These are phyloP conservation scores for Salvia sclarea DNA, from an alignment of 305 asterid species.

Conservation along the genomic window DNA sequence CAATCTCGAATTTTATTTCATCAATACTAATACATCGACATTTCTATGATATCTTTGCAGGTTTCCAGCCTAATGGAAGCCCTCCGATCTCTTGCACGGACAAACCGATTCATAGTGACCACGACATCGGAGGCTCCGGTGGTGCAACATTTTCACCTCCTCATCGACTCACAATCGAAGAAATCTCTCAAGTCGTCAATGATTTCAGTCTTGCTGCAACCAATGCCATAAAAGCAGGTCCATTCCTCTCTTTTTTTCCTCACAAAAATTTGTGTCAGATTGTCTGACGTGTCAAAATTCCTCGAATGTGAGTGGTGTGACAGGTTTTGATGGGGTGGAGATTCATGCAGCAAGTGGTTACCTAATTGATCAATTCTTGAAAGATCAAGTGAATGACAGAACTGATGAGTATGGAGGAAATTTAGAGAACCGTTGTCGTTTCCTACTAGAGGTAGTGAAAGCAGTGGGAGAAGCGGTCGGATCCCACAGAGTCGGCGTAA, in stretches of 20 bases:
- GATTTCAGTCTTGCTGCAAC: slow-evolving; percentile 34
- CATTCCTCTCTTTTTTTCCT: neutral
- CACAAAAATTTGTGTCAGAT: neutral
- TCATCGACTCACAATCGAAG: slow-evolving; percentile 17
- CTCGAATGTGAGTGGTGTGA: neutral
- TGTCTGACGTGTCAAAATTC: neutral
- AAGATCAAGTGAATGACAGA: slow-evolving; percentile 35
- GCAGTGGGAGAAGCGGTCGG: slow-evolving; percentile 36
- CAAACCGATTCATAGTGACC: slow-evolving; percentile 28
- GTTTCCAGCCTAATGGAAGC: slow-evolving; percentile 32
- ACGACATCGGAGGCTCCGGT: slow-evolving; percentile 7
- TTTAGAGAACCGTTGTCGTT: slow-evolving; percentile 40
- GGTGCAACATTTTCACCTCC: slow-evolving; percentile 19
- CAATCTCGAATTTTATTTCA: slow-evolving; percentile 9
- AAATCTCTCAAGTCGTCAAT: slow-evolving; percentile 28
- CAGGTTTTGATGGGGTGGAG: slow-evolving; percentile 46
- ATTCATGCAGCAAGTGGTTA: slow-evolving; percentile 42
- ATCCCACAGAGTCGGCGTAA: slow-evolving; percentile 40
- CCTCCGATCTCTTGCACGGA: slow-evolving; percentile 37
- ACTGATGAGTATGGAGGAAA: slow-evolving; percentile 40
- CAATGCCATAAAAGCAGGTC: slow-evolving; percentile 34
- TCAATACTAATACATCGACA: neutral
- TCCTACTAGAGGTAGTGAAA: slow-evolving; percentile 35
- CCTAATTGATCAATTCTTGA: slow-evolving; percentile 37
- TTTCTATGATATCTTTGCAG: slow-evolving; percentile 8